Conservation (phyloP, 441 rosid genomes). For the Geranium incanum region DNA sequence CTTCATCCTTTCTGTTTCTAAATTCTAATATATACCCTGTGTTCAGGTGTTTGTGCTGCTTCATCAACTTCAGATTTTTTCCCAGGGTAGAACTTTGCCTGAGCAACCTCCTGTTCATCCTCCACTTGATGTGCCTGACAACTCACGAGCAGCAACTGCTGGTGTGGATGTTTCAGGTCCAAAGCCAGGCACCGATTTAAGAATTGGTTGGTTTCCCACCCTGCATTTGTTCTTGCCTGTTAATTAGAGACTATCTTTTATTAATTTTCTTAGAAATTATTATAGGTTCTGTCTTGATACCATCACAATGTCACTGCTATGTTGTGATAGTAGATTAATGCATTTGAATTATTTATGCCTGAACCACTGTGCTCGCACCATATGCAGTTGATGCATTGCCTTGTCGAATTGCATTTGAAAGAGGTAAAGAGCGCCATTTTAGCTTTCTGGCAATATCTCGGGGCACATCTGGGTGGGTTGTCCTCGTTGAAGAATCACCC, state of each 20-base stretch:
- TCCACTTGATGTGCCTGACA: slow-evolving; percentile 39
- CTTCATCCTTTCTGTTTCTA: slow-evolving; percentile 14
- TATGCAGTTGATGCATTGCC: slow-evolving; percentile 82
- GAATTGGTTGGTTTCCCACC: slow-evolving; percentile 48
- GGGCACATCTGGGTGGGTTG: slow-evolving; percentile 78
- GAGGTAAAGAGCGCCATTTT: slow-evolving; percentile 84
- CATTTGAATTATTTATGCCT: slow-evolving; percentile 15
- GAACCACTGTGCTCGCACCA: slow-evolving; percentile 20
- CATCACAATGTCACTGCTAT: not conserved
- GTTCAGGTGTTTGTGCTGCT: slow-evolving; percentile 75
- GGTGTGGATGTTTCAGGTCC: slow-evolving; percentile 65
- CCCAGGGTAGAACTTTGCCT: slow-evolving; percentile 61
- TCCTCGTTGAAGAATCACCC: slow-evolving; percentile 70
- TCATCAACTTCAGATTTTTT: slow-evolving; percentile 82
- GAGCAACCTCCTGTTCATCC: slow-evolving; percentile 65
- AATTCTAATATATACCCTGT: slow-evolving; percentile 20
- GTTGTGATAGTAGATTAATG: slow-evolving; percentile 9
- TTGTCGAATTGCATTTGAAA: slow-evolving; percentile 90
- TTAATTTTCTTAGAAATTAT: not conserved
- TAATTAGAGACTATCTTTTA: not conserved
- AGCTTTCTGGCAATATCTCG: slow-evolving; percentile 55
- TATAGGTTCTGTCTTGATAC: not conserved
- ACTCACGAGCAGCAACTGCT: slow-evolving; percentile 55
- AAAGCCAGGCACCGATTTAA: slow-evolving; percentile 70
- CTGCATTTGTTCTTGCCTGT: not conserved